Evolutionary conservation across 257 asterid species (phyloP).

Genomic region (Sherardia arvensis): DNA sequence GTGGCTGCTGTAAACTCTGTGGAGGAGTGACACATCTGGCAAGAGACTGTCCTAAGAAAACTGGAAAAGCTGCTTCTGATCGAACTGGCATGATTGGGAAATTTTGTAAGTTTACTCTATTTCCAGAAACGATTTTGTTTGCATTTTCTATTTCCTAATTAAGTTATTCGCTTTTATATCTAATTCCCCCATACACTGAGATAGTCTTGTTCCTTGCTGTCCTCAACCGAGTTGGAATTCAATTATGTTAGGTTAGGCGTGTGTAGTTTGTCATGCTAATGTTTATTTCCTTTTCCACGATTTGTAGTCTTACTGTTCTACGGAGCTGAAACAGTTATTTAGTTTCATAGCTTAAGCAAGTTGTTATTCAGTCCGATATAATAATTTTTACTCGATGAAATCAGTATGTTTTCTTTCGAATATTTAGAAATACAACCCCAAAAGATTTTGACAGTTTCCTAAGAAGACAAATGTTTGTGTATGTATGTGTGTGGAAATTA

Average conservation of each 20-base stretch:
- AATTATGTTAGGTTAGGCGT: too few relatives aligned
- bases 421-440: neutral
- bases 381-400: neutral
- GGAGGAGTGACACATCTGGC: constrained; percentile 89
- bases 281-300: neutral
- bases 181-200: neutral
- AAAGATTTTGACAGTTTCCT: too few relatives aligned
- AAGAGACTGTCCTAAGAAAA: constrained; percentile 74
- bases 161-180: neutral
- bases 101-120: constrained; percentile 37
- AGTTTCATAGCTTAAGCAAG: neutral
- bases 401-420: neutral
- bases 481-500: neutral
- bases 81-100: constrained; percentile 19
- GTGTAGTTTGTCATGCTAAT: neutral
- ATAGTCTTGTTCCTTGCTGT: neutral
- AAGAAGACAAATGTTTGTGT: neutral
- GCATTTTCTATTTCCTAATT: neutral
- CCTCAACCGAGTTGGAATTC: neutral
- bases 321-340: neutral
- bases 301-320: neutral
- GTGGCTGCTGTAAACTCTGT: constrained; percentile 90
- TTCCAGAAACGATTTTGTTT: neutral
- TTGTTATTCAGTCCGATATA: neutral
- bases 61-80: constrained; percentile 18